Evolutionary conservation across 371 early-diverging fungal genomes (phyloP), one percentile per base, ranked within the genome.

Genomic region (Circinella minor): DNA sequence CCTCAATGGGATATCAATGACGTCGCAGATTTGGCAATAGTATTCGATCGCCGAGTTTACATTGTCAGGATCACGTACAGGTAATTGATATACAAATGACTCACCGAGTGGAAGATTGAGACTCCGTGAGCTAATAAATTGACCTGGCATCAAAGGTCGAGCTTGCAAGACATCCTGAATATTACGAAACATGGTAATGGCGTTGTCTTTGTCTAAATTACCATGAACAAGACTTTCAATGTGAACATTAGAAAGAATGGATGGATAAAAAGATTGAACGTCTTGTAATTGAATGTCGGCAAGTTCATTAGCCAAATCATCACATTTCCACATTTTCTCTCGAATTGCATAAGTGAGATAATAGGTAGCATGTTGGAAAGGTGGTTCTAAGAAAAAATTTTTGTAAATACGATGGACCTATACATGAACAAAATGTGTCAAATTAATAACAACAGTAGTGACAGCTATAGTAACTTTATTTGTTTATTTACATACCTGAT

Each of bases 21-120:
- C 77, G 62, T 81, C 73, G 48, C 88, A 88, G 2, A 88, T 73
- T 70, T 93, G 94, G 17, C 88, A 66, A 67, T 89, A 89, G 76
- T 91, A 94, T 69, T 94, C 91, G 60, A 96, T 90, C 27, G 95
- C 94, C 3, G 95, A 93, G 74, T 96, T 96, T 65, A 93, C 86
- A 69, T 97, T 87, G 59, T 92, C 84, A 10, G 82, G 73, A 70
- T 95, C 92, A 27, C 88, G 87, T 0, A 93, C 92, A 36, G 87
- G 74, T 3, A 84, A 77, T 62, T 79, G 77, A 67, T 92, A 86
- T 0, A 81, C 77, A 65, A 61, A 82, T 6, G 74, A 77, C 11
- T 77, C 64, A n/a, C 82, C 81, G 7, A 66, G 70, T 4, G 91
- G 89, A n/a, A 95, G 74, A 17, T 90, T 37, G 9, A 92, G 75